Conservation (phyloP, 2,329 filamentous ascomycete genomes). For the Sclerotinia sclerotiorum region DNA sequence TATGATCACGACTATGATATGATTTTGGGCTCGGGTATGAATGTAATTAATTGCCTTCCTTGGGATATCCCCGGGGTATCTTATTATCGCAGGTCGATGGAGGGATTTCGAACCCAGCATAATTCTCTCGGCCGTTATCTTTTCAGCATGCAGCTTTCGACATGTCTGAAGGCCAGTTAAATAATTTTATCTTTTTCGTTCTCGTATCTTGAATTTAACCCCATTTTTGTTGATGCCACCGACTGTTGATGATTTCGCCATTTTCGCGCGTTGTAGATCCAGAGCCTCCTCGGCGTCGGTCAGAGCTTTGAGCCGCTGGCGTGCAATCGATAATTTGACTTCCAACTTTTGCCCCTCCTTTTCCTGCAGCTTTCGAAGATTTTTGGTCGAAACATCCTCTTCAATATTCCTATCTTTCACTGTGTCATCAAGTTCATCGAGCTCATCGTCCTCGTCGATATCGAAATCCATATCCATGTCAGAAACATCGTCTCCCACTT, state of each 20-base stretch:
- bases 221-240: conserved; percentile 60
- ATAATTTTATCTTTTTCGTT: conserved; percentile 53
- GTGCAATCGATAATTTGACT: conserved; percentile 50
- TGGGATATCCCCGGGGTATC: conserved; percentile 19
- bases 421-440: conserved; percentile 24
- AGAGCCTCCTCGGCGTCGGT: conserved; percentile 57
- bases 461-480: conserved; percentile 39
- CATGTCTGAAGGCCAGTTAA: conserved; percentile 35
- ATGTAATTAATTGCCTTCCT: conserved; percentile 18
- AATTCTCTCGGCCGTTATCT: conserved; percentile 20
- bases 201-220: conserved; percentile 61
- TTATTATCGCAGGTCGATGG: conserved; percentile 24
- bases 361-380: conserved; percentile 44
- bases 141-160: conserved; percentile 35
- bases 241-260: conserved; percentile 64
- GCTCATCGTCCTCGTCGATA: conserved; percentile 23
- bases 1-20: conserved; percentile 20
- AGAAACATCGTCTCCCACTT: conserved; percentile 31
- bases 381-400: conserved; percentile 36
- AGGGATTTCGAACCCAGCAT: conserved; percentile 8
- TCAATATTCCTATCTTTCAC: conserved; percentile 24
- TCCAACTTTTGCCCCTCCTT: conserved; percentile 52
- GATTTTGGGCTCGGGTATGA: conserved; percentile 19
- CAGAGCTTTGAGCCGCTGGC: conserved; percentile 55
- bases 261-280: conserved; percentile 59